Percentiles rank a stretch among this genome's conserved stretches.
Conservation (phyloP, 208 protist genomes). For the Leishmania mexicana region DNA sequence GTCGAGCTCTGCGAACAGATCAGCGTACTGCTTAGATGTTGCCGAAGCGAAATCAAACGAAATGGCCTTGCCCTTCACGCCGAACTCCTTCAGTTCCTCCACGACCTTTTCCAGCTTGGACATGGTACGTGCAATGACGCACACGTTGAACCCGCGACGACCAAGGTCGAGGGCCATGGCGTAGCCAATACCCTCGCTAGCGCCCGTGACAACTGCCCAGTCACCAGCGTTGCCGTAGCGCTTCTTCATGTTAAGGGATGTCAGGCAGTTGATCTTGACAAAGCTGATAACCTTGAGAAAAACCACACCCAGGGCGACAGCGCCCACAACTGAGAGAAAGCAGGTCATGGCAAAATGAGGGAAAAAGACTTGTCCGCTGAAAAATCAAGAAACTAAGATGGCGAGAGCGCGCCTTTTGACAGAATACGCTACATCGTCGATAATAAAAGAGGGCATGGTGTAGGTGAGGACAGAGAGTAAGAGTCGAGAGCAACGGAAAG, state of each 20-base stretch:
- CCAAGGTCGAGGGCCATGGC: slow-evolving; percentile 92
- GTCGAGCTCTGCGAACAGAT: slow-evolving; percentile 59
- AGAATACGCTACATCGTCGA: background rate
- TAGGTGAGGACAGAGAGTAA: background rate
- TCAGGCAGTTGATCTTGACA: slow-evolving; percentile 55
- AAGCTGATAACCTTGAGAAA: slow-evolving; percentile 56
- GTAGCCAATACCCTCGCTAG: slow-evolving; percentile 94
- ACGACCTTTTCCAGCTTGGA: slow-evolving; percentile 86
- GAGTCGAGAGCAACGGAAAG: background rate
- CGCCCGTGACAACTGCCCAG: slow-evolving; percentile 94
- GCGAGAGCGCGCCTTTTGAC: background rate
- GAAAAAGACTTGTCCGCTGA: background rate
- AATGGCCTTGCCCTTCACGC: slow-evolving; percentile 79
- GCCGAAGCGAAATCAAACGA: slow-evolving; percentile 84
- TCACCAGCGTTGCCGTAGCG: slow-evolving; percentile 74
- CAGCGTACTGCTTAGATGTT: slow-evolving; percentile 55
- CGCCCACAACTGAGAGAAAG: slow-evolving; percentile 46
- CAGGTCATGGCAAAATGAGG: background rate
- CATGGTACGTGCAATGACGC: slow-evolving; percentile 87
- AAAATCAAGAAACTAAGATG: background rate
- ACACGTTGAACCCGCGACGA: slow-evolving; percentile 91
- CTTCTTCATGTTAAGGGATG: slow-evolving; percentile 61
- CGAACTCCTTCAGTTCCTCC: slow-evolving; percentile 59
- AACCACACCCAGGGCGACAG: slow-evolving; percentile 30
- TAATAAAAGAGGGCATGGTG: background rate